phyloP scores from a whole-genome alignment of 805 yeast species.

The Blastobotrys attinorum region DNA sequence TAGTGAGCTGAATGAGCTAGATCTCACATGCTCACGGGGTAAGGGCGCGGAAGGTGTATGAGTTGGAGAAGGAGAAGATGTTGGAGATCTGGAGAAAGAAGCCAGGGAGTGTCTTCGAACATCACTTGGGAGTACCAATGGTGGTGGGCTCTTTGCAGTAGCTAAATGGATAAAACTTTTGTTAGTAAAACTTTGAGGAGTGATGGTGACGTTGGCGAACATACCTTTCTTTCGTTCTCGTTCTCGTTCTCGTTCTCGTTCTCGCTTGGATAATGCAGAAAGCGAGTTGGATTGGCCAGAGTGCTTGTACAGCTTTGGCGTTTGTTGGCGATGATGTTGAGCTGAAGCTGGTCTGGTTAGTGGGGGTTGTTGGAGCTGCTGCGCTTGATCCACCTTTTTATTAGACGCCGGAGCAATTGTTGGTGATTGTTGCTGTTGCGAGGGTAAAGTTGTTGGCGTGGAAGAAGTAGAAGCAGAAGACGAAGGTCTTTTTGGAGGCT shows the following conservation, averaged over 20 bases:
- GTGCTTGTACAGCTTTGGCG: not conserved
- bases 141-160: conserved; percentile 7
- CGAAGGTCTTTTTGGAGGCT: not conserved
- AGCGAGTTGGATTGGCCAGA: not conserved
- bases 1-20: not conserved
- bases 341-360: too few relatives aligned
- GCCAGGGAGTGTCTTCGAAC: conserved; percentile 14
- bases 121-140: conserved; percentile 18
- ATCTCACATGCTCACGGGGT: not conserved
- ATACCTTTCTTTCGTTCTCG: not conserved
- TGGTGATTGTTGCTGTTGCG: too few relatives aligned
- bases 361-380: not conserved
- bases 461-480: not conserved
- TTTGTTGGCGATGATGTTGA: too few relatives aligned
- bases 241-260: not conserved
- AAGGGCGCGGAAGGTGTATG: too few relatives aligned
- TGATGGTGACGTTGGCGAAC: not conserved
- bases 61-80: conserved; percentile 10
- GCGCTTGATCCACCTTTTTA: not conserved
- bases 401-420: not conserved
- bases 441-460: not conserved
- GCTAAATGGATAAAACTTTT: too few relatives aligned
- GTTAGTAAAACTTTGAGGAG: not conserved
- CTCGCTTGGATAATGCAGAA: not conserved
- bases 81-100: conserved; percentile 9